Percentiles rank a stretch among this genome's conserved stretches.
These are phyloP conservation scores for Monosiga brevicollis DNA, from an alignment of 78 protist genomes.

Conservation along the genomic window DNA sequence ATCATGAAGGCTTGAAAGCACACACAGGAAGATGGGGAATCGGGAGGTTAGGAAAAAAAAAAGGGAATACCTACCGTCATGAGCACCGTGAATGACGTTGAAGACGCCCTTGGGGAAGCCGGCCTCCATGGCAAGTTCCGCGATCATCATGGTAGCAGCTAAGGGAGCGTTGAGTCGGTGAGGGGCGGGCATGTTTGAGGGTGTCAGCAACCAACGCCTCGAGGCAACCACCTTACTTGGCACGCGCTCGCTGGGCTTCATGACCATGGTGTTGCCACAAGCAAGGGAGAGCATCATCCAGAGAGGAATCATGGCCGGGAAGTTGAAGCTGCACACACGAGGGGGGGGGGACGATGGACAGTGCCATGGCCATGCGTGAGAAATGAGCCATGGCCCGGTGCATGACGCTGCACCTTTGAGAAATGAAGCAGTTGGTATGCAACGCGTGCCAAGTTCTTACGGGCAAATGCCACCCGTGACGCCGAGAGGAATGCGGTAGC, in stretches of 20 bases:
- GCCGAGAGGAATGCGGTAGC: conserved; percentile 87
- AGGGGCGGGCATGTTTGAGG: too few relatives aligned
- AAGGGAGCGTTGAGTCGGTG: too few relatives aligned
- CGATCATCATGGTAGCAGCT: conserved; percentile 64
- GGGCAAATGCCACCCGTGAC: conserved; percentile 93
- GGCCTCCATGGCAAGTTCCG: conserved; percentile 77
- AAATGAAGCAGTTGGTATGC: too few relatives aligned
- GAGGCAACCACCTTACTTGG: conserved; percentile 50
- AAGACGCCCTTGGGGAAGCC: conserved; percentile 83
- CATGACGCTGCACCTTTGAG: too few relatives aligned
- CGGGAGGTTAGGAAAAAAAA: too few relatives aligned
- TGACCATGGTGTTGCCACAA: conserved; percentile 85
- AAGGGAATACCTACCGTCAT: not conserved
- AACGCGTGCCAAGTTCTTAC: conserved; percentile 27
- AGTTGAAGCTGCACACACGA: not conserved
- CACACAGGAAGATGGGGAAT: too few relatives aligned
- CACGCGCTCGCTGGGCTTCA: conserved; percentile 93
- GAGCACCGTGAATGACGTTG: conserved; percentile 57
- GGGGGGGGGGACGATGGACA: too few relatives aligned
- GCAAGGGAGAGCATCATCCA: conserved; percentile 82
- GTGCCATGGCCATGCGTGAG: not conserved
- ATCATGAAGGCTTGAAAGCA: too few relatives aligned
- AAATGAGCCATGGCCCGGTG: too few relatives aligned
- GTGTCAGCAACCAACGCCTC: too few relatives aligned
- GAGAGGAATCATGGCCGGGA: conserved; percentile 8